Evolutionary conservation across 306 rosid species (phyloP), one percentile per base, ranked within the genome.

Genomic region (Biancaea sappan): DNA sequence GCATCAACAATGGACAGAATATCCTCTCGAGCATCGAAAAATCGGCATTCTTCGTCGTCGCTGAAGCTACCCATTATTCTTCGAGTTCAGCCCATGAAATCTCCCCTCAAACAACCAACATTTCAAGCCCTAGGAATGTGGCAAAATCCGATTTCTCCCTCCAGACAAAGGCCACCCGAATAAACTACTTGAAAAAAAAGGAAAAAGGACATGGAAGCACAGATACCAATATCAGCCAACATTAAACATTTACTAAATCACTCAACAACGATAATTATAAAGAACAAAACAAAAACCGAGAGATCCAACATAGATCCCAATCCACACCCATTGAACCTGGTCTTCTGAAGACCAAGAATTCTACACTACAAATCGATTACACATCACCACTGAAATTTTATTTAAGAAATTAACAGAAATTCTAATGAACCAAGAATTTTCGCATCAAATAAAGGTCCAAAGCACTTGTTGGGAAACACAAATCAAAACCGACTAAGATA

Each of bases 231-330:
- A 88, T 86, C 82, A 87, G 89, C 84, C 44, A 74, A 73, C 57
- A 79, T 18, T 66, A 79, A 87, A 89, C 72, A 80, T 67, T 80
- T 32, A 71, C 11, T 63, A 61, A 87, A 77, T 51, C 56, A 88
- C 80, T 54, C 74, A 80, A 65, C 53, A 78, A 82, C 31, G 71
- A 70, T 54, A 75, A 80, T 65, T 73, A 73, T 38, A 86, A 56
- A 70, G 43, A 76, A 73, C 58, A 74, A 77, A 84, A 87, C 84
- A 82, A 79, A 86, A 84, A 74, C 78, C 85, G 76, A 87, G 81
- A 68, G 92, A 88, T 92, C 91, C 86, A 86, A 88, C 91, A 87
- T 92, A 89, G 96, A 88, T 92, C 93, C 89, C 97, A 88, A 87
- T 81, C 87, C 84, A 85, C 40, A 66, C 84, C 76, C 96, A 87